Evolutionary conservation across 164 flowering plant genomes (phyloP).

Genomic region (Magnolia changhungtana): DNA sequence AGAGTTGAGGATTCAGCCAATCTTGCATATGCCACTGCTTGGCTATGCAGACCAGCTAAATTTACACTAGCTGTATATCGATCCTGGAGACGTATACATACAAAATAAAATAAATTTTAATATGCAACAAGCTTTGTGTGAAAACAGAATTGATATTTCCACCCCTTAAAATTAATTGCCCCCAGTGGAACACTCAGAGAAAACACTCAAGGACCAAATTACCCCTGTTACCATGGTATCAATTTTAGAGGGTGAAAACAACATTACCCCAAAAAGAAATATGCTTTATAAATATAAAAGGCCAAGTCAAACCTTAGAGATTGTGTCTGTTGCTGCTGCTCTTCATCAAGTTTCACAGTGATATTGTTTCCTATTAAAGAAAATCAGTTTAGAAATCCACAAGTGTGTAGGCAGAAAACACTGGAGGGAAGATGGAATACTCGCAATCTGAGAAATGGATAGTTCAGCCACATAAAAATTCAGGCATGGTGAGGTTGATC

Average conservation of each 20-base stretch:
- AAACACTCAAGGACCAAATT: no score
- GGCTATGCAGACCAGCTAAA: slow-evolving; percentile 49
- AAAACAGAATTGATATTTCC: no score
- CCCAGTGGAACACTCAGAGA: no score
- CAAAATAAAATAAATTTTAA: not conserved
- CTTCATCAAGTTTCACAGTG: slow-evolving; percentile 25
- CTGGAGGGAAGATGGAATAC: not conserved
- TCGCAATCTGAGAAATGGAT: not conserved
- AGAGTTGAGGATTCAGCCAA: slow-evolving; percentile 53
- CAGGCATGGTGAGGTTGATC: not conserved
- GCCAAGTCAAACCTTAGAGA: slow-evolving; percentile 24
- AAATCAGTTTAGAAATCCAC: not conserved
- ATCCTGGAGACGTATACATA: slow-evolving; percentile 31
- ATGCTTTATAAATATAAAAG: no score
- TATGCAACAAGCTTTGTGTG: not conserved
- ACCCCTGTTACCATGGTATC: no score
- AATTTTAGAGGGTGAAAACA: no score
- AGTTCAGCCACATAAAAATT: not conserved
- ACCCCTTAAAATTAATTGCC: no score
- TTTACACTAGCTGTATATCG: slow-evolving; percentile 10
- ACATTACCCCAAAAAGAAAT: no score
- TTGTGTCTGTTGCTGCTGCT: slow-evolving; percentile 11
- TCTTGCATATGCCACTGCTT: slow-evolving; percentile 61
- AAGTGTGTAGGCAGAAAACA: not conserved
- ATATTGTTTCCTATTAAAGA: slow-evolving; percentile 13